Evolutionary conservation across 2,329 filamentous ascomycete genomes (phyloP).

Genomic region (Colletotrichum paranaense): DNA sequence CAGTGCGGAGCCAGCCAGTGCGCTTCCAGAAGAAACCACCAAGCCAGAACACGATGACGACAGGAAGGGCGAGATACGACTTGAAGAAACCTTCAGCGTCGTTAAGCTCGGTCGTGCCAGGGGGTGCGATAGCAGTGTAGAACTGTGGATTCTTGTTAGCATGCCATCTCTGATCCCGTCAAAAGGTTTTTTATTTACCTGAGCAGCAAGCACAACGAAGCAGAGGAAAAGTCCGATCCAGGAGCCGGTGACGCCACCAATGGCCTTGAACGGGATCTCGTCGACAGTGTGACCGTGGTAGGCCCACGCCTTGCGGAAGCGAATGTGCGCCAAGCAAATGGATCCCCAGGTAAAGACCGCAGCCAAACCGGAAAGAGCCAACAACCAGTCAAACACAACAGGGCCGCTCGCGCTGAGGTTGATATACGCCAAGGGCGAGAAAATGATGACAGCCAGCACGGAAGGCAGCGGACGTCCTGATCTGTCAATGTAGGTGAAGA

Average conservation of each 20-base stretch:
- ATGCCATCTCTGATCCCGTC: not conserved
- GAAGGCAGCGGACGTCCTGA: slow-evolving; percentile 62
- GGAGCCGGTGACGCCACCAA: slow-evolving; percentile 70
- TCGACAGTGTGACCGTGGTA: slow-evolving; percentile 68
- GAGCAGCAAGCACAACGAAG: slow-evolving; percentile 61
- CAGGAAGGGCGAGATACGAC: slow-evolving; percentile 64
- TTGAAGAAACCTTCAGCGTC: slow-evolving; percentile 64
- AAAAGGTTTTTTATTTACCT: slow-evolving; percentile 5
- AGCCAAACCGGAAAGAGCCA: slow-evolving; percentile 71
- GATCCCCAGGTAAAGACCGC: slow-evolving; percentile 75
- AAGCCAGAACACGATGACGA: slow-evolving; percentile 65
- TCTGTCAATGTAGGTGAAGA: slow-evolving; percentile 65
- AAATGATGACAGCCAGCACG: slow-evolving; percentile 55
- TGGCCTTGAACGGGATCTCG: slow-evolving; percentile 73
- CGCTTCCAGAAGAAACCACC: slow-evolving; percentile 74
- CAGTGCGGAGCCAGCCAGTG: slow-evolving; percentile 66
- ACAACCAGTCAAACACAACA: slow-evolving; percentile 72
- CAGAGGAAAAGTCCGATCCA: slow-evolving; percentile 70
- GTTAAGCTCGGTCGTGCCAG: slow-evolving; percentile 43
- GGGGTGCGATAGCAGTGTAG: slow-evolving; percentile 60
- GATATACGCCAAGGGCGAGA: slow-evolving; percentile 60
- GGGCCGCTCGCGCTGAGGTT: slow-evolving; percentile 57
- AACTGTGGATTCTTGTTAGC: slow-evolving; percentile 47
- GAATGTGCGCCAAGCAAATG: slow-evolving; percentile 74
- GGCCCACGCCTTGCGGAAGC: slow-evolving; percentile 72